Conservation (phyloP, 768 basidiomycete genomes). For the Royoungia palumana region DNA sequence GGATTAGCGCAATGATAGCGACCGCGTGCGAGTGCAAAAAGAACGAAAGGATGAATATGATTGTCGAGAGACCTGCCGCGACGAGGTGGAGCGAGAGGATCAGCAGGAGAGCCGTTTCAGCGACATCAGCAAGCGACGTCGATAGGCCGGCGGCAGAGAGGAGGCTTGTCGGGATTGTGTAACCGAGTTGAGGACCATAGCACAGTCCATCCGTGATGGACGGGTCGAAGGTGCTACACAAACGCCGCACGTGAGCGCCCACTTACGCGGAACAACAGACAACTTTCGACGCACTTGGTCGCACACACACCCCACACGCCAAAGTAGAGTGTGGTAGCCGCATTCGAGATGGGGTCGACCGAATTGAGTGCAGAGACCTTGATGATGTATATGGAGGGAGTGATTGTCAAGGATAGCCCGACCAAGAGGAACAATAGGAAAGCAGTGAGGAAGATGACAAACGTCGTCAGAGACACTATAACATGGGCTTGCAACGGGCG, state of each 20-base stretch:
- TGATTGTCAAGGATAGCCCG: conserved; percentile 71
- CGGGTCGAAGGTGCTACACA: conserved; percentile 9
- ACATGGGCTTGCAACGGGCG: conserved; percentile 46
- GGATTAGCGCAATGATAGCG: conserved; percentile 56
- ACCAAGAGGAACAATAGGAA: conserved; percentile 78
- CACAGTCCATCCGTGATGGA: conserved; percentile 40
- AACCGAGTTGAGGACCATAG: conserved; percentile 65
- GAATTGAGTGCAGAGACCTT: conserved; percentile 35
- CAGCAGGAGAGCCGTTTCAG: conserved; percentile 48
- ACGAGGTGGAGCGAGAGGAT: conserved; percentile 71
- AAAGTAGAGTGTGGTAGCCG: conserved; percentile 62
- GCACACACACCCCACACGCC: conserved; percentile 86
- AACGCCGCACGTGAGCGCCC: not conserved
- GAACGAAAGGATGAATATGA: conserved; percentile 50
- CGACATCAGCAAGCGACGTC: conserved; percentile 39
- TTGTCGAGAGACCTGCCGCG: conserved; percentile 54
- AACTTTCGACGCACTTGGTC: conserved; percentile 35
- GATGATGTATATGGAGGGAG: conserved; percentile 64
- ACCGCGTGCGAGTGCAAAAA: conserved; percentile 56
- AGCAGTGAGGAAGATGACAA: conserved; percentile 49
- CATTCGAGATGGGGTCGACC: conserved; percentile 40
- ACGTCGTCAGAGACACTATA: conserved; percentile 44
- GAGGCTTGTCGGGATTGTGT: conserved; percentile 51
- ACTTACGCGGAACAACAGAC: too few relatives aligned
- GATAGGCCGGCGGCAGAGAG: conserved; percentile 44